Evolutionary conservation across 2,329 filamentous ascomycete species (phyloP), one percentile per base, ranked within the genome.

Genomic region (Hawksworthiomyces lignivorus): DNA sequence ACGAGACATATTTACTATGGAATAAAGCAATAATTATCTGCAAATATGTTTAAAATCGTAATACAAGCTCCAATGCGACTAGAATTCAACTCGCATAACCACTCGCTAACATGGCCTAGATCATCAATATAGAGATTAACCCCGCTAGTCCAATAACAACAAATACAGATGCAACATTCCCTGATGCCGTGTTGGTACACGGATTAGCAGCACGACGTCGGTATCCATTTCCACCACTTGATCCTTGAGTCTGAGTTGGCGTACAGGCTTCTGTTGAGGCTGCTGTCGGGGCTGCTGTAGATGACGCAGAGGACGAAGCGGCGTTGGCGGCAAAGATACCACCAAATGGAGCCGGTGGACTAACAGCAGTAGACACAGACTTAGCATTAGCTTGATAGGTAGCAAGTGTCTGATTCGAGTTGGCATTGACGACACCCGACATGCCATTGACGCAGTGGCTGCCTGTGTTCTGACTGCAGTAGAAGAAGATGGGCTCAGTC

Each of bases 361-460:
- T 34, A 22, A 19, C 38, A 30, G 38, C 29, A 15, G 7, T 27
- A 14, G 30, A 15, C 9, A 40, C 38, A 17, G 30, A 26, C 20
- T 27, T 34, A 21, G 38, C 38, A 11, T 18, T 27, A 15, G n/a
- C 20, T 15, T 26, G 12, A 30, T 40, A 40, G 20, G 30, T 11
- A 19, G 29, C 39, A 9, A 54, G 41, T 4, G 46, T 47, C 22
- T 38, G 36, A 29, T 15, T 21, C 21, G 43, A 42, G 7, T 35
- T 33, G 4, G 63, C 56, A 49, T 70, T 69, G 49, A 70, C 61
- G 37, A 66, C 63, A 28, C 64, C 66, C 33, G 64, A 61, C 67
- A 70, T 69, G 44, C 65, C 65, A 19, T 37, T 48, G 42, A 63
- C 60, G 52, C 67, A 69, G 54, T 69, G 65, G 32, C 36, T 39